phyloP scores from a whole-genome alignment of 2,329 filamentous ascomycete genomes.

The Amauroascus verrucosus region DNA sequence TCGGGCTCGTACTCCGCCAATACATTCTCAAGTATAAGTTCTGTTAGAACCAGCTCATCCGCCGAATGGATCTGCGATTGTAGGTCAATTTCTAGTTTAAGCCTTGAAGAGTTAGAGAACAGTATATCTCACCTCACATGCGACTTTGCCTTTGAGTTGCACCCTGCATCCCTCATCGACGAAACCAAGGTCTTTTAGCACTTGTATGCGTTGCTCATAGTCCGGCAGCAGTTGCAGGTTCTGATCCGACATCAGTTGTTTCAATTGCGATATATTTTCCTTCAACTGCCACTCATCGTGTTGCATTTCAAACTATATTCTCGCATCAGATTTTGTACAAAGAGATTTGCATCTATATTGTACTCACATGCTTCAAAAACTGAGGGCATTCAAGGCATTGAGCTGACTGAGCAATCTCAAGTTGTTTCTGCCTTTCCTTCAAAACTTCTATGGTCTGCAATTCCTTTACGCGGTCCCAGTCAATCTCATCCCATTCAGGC shows the following conservation, averaged over 20 bases:
- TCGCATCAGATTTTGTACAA: slow-evolving; percentile 1
- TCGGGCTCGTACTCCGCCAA: slow-evolving; percentile 90
- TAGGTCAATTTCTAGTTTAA: slow-evolving; percentile 7
- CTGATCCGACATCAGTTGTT: slow-evolving; percentile 85
- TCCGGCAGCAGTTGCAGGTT: slow-evolving; percentile 92
- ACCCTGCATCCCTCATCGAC: slow-evolving; percentile 80
- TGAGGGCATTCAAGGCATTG: slow-evolving; percentile 60
- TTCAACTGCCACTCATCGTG: slow-evolving; percentile 95
- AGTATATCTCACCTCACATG: slow-evolving; percentile 58
- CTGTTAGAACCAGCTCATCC: slow-evolving; percentile 90
- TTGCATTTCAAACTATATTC: slow-evolving; percentile 71
- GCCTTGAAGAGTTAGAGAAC: background rate
- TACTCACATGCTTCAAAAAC: slow-evolving; percentile 80
- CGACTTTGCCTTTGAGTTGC: slow-evolving; percentile 94
- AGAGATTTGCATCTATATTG: background rate
- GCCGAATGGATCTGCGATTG: slow-evolving; percentile 69
- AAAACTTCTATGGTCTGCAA: slow-evolving; percentile 70
- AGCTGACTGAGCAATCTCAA: slow-evolving; percentile 52
- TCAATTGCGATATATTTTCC: slow-evolving; percentile 79
- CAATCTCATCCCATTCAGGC: slow-evolving; percentile 70
- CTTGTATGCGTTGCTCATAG: slow-evolving; percentile 88
- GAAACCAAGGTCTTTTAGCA: slow-evolving; percentile 84
- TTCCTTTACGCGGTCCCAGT: slow-evolving; percentile 72
- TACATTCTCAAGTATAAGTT: slow-evolving; percentile 92
- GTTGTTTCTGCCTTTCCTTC: slow-evolving; percentile 57